Percentiles rank a stretch among this genome's conserved stretches.
Evolutionary conservation across 2,329 filamentous ascomycete species (phyloP).

Genomic region (Cadophora sp.): DNA sequence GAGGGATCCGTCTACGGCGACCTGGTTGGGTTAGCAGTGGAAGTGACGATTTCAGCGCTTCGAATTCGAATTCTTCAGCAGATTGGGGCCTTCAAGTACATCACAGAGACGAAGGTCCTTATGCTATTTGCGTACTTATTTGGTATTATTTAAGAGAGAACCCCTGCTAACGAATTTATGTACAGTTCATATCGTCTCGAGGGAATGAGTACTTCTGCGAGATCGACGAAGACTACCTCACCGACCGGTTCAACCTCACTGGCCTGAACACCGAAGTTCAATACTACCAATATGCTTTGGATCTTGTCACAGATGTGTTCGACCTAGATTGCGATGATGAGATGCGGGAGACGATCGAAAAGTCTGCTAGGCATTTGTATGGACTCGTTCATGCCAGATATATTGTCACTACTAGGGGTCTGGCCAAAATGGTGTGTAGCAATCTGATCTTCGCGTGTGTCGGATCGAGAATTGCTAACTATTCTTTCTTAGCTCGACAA

Average conservation of each 20-base stretch:
- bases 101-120: conserved; percentile 1
- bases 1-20: neutral
- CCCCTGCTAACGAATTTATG: conserved; percentile 34
- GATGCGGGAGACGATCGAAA: conserved; percentile 97
- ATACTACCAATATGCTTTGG: conserved; percentile 98
- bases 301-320: conserved; percentile 97
- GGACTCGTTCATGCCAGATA: conserved; percentile 96
- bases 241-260: conserved; percentile 96
- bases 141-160: neutral
- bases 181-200: conserved; percentile 95
- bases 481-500: conserved; percentile 80
- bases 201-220: conserved; percentile 99
- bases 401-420: conserved; percentile 91
- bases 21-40: neutral
- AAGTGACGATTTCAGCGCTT: neutral
- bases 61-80: conserved; percentile 6
- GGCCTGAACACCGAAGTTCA: conserved; percentile 97
- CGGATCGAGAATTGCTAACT: conserved; percentile 29
- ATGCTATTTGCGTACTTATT: conserved; percentile 5
- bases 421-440: conserved; percentile 88
- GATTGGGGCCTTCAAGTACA: conserved; percentile 3
- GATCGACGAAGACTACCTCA: conserved; percentile 98
- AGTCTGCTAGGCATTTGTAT: conserved; percentile 93
- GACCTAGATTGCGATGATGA: conserved; percentile 99
- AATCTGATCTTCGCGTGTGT: neutral